Evolutionary conservation across 2,329 filamentous ascomycete species (phyloP).

Genomic region (Xylaria sp.): DNA sequence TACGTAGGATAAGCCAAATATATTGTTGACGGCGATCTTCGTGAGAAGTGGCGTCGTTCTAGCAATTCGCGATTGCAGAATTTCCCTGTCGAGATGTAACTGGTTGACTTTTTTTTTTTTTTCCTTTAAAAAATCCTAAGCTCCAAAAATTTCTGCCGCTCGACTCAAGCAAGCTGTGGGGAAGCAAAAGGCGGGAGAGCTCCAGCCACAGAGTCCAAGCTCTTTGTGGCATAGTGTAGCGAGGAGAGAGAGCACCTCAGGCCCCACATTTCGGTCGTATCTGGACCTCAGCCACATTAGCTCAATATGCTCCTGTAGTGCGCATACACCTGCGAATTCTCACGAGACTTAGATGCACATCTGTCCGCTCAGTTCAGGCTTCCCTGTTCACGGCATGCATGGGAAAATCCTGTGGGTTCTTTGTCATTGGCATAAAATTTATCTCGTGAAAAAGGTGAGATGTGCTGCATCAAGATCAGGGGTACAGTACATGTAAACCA

Average conservation of each 20-base stretch:
- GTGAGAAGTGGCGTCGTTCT: conserved; percentile 39
- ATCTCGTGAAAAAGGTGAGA: background rate
- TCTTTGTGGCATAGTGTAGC: conserved; percentile 7
- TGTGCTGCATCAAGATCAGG: background rate
- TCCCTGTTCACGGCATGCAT: background rate
- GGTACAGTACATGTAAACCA: conserved; percentile 23
- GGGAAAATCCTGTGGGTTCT: background rate
- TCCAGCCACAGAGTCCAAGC: conserved; percentile 38
- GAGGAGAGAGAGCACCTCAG: background rate
- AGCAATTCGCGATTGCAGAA: conserved; percentile 38
- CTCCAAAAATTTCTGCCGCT: conserved; percentile 50
- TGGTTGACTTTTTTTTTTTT: conserved; percentile 12
- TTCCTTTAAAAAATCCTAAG: conserved; percentile 41
- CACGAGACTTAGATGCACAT: background rate
- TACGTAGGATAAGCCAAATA: conserved; percentile 29
- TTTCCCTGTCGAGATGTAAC: conserved; percentile 34
- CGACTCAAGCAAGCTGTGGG: conserved; percentile 32
- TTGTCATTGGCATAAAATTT: conserved; percentile 14
- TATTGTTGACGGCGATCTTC: conserved; percentile 40
- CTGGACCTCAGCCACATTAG: background rate
- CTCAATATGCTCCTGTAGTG: background rate
- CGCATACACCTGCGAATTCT: background rate
- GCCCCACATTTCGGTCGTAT: background rate
- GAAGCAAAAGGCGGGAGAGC: conserved; percentile 33
- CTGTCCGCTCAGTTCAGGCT: background rate